Conservation (phyloP, 768 basidiomycete genomes). For the Amanita jacksonii region DNA sequence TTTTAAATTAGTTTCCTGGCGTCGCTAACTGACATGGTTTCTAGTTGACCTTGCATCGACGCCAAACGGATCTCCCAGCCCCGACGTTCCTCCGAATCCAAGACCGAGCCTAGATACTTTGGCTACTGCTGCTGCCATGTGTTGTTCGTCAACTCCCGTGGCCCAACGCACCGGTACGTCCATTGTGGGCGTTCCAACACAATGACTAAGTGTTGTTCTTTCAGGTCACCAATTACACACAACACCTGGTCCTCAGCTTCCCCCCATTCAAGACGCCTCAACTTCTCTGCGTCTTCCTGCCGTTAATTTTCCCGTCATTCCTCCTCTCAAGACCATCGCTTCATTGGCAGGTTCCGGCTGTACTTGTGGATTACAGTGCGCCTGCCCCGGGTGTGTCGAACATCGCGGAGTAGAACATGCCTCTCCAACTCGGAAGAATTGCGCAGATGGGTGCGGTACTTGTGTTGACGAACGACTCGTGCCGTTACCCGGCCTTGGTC, state of each 20-base stretch:
- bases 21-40: conserved; percentile 10
- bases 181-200: too few relatives aligned
- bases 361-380: conserved; percentile 59
- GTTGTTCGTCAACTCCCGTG: conserved; percentile 9
- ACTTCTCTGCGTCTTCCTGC: conserved; percentile 17
- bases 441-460: conserved; percentile 46
- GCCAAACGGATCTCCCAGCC: too few relatives aligned
- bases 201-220: not conserved
- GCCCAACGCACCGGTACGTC: too few relatives aligned
- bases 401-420: conserved; percentile 50
- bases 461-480: conserved; percentile 47
- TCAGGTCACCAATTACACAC: conserved; percentile 8
- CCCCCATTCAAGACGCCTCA: conserved; percentile 34
- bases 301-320: conserved; percentile 47
- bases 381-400: conserved; percentile 64
- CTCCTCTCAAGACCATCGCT: conserved; percentile 46
- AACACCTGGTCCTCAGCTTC: conserved; percentile 30
- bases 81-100: conserved; percentile 10
- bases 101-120: conserved; percentile 22
- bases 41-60: too few relatives aligned
- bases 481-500: conserved; percentile 7
- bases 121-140: conserved; percentile 28
- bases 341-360: conserved; percentile 63
- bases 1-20: conserved; percentile 5
- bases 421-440: conserved; percentile 34